Evolutionary conservation across 352 stramenopile genomes (phyloP).

Genomic region (Nothophytophthora sp.): DNA sequence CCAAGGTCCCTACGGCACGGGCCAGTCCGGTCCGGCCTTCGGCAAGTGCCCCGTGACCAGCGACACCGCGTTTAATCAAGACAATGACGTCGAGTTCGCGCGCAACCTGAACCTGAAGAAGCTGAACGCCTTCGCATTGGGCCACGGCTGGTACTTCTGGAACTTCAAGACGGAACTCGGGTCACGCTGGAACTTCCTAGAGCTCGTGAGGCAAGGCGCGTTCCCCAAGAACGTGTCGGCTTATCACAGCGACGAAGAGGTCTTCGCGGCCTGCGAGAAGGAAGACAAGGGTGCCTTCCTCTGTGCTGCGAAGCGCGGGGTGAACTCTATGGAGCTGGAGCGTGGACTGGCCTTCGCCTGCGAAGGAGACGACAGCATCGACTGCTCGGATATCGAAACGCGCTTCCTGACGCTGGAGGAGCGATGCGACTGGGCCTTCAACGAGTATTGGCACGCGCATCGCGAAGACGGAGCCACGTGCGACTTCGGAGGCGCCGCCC

Average conservation of each 20-base stretch:
- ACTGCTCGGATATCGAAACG: conserved; percentile 50
- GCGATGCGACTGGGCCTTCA: conserved; percentile 70
- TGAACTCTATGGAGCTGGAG: conserved; percentile 51
- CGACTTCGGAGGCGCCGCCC: conserved; percentile 69
- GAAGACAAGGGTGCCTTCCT: conserved; percentile 80
- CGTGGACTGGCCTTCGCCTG: conserved; percentile 64
- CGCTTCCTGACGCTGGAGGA: conserved; percentile 59
- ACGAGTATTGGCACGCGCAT: conserved; percentile 71
- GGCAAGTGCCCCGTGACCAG: conserved; percentile 87
- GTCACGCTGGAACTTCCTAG: conserved; percentile 90
- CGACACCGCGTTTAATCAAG: conserved; percentile 83
- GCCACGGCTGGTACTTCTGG: conserved; percentile 96
- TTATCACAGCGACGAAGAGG: conserved; percentile 53
- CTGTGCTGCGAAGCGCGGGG: conserved; percentile 69
- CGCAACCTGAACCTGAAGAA: conserved; percentile 90
- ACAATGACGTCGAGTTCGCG: conserved; percentile 79
- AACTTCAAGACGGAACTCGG: conserved; percentile 95
- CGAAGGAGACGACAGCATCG: conserved; percentile 39
- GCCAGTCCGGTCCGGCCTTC: conserved; percentile 87
- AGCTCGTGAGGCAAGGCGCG: conserved; percentile 51
- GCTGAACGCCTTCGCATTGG: conserved; percentile 89
- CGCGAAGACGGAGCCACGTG: conserved; percentile 68
- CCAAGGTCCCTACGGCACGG: conserved; percentile 82
- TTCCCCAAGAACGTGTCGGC: conserved; percentile 79
- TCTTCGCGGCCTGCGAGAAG: conserved; percentile 62